Evolutionary conservation across 2,329 filamentous ascomycete species (phyloP), one percentile per base, ranked within the genome.

Genomic region (Arachnomyces sp.): DNA sequence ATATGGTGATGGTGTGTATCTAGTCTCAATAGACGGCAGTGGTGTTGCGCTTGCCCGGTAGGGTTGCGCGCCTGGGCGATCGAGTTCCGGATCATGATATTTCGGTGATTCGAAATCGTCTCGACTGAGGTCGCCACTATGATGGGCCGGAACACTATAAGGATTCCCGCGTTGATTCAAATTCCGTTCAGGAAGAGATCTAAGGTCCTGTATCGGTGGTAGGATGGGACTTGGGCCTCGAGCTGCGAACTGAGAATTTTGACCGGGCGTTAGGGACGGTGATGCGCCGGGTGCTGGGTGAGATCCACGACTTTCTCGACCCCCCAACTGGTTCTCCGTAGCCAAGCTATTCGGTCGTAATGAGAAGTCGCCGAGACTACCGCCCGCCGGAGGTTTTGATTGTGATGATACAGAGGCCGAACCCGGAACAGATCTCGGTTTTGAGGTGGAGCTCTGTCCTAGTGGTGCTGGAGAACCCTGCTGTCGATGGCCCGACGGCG

Each of bases 151-250:
- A 9, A 34, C 8, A 15, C 28, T 30, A 33, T 55, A 60, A 9
- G 48, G 47, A 34, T 50, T 52, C 18, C 51, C 39, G 9, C 52
- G 39, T 14, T 50, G 32, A 21, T 46, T 52, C 40, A 53, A 34
- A n/a, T 46, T 39, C 7, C 53, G 52, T 7, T 60, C 54, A 6
- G 58, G 52, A 34, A 61, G 49, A 7, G 61, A 52, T 33, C 59
- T 56, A 15, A 65, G 44, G 32, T 65, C 57, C 15, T 59, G 55
- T 28, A 65, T 61, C 2, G 62, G 55, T 0, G 62, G 62, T 3
- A 65, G 48, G 31, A 62, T 59, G 2, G 57, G 60, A 39, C 57
- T 64, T 1, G 60, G 59, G 5, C 58, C 56, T 14, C 59, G 55
- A 29, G 58, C 50, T 31, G 48, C 42, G 33, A 44, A 51, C n/a